Conservation (phyloP, 1,139 yeast species). For the Sugiyamaella pinicola region DNA sequence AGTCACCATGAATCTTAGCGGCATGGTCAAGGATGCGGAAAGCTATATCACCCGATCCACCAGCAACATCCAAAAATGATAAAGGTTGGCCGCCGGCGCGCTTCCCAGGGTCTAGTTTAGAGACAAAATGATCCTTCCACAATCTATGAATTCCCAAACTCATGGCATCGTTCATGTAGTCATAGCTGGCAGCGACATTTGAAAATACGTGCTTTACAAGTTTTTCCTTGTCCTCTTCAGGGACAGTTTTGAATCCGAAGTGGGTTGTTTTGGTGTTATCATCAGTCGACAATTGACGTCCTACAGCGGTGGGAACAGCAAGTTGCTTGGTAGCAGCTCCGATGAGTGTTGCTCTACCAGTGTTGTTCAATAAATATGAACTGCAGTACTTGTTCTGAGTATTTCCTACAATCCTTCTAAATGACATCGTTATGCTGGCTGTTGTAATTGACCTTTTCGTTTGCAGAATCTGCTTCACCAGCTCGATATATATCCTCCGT, state of each 20-base stretch:
- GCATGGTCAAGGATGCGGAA: slow-evolving; percentile 94
- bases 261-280: slow-evolving; percentile 60
- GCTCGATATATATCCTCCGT: too few species aligned
- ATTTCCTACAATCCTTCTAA: neutral
- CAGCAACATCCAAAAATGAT: slow-evolving; percentile 93
- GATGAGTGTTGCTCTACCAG: neutral
- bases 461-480: neutral
- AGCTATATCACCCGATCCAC: slow-evolving; percentile 99
- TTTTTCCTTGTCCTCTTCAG: slow-evolving; percentile 78
- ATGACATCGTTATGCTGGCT: neutral
- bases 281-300: slow-evolving; percentile 5
- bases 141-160: slow-evolving; percentile 90
- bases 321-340: too few species aligned
- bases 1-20: slow-evolving; percentile 73
- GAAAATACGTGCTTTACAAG: slow-evolving; percentile 86
- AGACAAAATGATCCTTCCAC: slow-evolving; percentile 92
- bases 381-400: neutral
- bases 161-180: slow-evolving; percentile 98
- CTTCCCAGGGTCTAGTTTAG: slow-evolving; percentile 88
- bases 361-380: neutral
- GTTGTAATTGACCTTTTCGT: neutral
- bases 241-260: slow-evolving; percentile 88
- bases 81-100: slow-evolving; percentile 86
- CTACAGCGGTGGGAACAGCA: neutral
- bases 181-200: slow-evolving; percentile 92